These are phyloP conservation scores for Dryas alaskensis DNA, from an alignment of 306 rosid genomes.

Conservation along the genomic window DNA sequence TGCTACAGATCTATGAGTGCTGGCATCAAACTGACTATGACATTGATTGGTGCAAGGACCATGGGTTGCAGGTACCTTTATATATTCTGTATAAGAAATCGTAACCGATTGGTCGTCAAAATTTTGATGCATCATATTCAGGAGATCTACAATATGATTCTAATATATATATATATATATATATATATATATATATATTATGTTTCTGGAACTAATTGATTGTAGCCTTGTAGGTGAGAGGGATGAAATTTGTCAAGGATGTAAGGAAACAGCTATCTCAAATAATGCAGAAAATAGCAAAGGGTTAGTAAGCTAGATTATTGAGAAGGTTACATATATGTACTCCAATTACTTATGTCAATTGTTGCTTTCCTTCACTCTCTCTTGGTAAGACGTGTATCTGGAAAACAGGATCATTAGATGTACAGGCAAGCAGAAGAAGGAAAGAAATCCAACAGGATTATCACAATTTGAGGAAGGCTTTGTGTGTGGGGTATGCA, in stretches of 20 bases:
- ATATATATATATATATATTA: conserved; percentile 2
- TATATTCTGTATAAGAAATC: conserved; percentile 8
- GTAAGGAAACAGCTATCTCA: conserved; percentile 84
- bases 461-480: conserved; percentile 77
- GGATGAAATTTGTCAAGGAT: conserved; percentile 89
- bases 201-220: conserved; percentile 27
- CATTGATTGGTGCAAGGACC: conserved; percentile 85
- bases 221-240: conserved; percentile 61
- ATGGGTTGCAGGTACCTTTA: conserved; percentile 69
- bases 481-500: conserved; percentile 87
- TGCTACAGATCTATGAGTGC: conserved; percentile 74
- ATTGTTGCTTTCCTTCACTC: conserved; percentile 6
- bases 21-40: conserved; percentile 74
- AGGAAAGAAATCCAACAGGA: conserved; percentile 42
- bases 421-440: conserved; percentile 49
- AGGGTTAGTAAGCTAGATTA: conserved; percentile 54
- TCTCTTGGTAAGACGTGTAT: conserved; percentile 5
- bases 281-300: conserved; percentile 80
- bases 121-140: background rate
- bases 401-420: conserved; percentile 52
- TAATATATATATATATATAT: conserved; percentile 5
- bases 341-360: conserved; percentile 12
- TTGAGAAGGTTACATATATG: conserved; percentile 20
- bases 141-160: background rate
- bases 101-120: background rate